Base-by-base conservation (phyloP, 805 yeast species). In the Wickerhamomyces tratensis region DNA sequence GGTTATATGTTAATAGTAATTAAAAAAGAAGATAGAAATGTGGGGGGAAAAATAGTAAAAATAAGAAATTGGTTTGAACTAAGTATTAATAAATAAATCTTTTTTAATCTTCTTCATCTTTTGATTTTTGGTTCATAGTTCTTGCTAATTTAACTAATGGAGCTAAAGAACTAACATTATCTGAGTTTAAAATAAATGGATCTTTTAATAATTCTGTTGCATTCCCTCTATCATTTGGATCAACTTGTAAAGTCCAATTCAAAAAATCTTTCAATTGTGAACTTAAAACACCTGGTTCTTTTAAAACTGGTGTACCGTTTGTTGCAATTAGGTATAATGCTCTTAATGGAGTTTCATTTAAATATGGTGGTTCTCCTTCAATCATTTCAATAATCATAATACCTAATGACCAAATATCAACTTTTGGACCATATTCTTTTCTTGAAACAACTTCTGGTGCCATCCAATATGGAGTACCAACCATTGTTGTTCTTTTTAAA, bases 391-490 rank as follows among this genome's bases (percentile, higher is more conserved):
- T 93, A 20, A 86, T 81, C 98, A 93, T 93, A 50, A 93, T 93
- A 50, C 99, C 98, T 48, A 93, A 67, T 7, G 96, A 87, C 99
- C 99, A 93, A 40, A 93, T 82, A 64, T 93, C 99, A 37, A 93
- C 96, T 59, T 93, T 89, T 39, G 95, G 93, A 33, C 95, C 98
- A 58, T 93, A 93, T 57, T 89, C 96, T 61, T 88, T 89, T 52
- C 94, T 78, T 15, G 89, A 79, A 27, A 93, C 96, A 42, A 93
- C 96, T 62, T 93, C 99, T 1, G 99, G 99, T 0, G 99, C 99
- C 99, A 93, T 93, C 99, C 99, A 93, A 61, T 93, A 93, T 12
- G 99, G 98, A 0, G 99, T 93, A 13, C 99, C 99, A 14, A 93
- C 98, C 95, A 93, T 87, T 5, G 99, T 93, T 4, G 96, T 88